Evolutionary conservation across 768 basidiomycete species (phyloP).

Genomic region (Lyophyllum semitale): DNA sequence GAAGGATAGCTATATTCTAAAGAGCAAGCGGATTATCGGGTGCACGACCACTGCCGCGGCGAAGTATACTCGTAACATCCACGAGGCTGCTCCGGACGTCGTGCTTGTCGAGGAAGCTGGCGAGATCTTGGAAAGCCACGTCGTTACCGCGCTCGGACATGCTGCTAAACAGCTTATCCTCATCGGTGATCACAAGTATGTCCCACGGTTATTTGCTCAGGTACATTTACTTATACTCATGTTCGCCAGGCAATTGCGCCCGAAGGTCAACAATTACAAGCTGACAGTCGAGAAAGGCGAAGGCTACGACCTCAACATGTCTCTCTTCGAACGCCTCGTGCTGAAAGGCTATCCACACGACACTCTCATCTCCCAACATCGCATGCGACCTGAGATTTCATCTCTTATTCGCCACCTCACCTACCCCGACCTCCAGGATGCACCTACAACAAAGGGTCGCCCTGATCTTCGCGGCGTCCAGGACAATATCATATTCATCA

Average conservation of each 20-base stretch:
- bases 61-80: conserved; percentile 52
- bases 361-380: conserved; percentile 59
- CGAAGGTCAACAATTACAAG: conserved; percentile 66
- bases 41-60: conserved; percentile 75
- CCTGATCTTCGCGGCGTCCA: conserved; percentile 55
- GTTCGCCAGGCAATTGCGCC: conserved; percentile 60
- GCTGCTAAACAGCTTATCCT: conserved; percentile 56
- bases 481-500: conserved; percentile 63
- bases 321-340: conserved; percentile 72
- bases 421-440: conserved; percentile 68
- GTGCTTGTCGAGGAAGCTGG: conserved; percentile 74
- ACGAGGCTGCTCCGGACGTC: conserved; percentile 47
- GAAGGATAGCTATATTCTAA: conserved; percentile 34
- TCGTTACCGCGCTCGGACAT: conserved; percentile 55
- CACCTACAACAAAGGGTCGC: conserved; percentile 47
- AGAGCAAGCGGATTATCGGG: conserved; percentile 56
- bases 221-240: neutral
- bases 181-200: conserved; percentile 75
- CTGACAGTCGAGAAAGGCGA: conserved; percentile 67
- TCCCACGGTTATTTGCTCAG: neutral
- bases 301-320: conserved; percentile 67
- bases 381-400: conserved; percentile 78
- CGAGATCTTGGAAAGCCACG: conserved; percentile 70
- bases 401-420: conserved; percentile 45
- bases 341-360: conserved; percentile 61